Conservation (phyloP, 2,329 filamentous ascomycete species). For the Lasiodiplodia hormozganensis region DNA sequence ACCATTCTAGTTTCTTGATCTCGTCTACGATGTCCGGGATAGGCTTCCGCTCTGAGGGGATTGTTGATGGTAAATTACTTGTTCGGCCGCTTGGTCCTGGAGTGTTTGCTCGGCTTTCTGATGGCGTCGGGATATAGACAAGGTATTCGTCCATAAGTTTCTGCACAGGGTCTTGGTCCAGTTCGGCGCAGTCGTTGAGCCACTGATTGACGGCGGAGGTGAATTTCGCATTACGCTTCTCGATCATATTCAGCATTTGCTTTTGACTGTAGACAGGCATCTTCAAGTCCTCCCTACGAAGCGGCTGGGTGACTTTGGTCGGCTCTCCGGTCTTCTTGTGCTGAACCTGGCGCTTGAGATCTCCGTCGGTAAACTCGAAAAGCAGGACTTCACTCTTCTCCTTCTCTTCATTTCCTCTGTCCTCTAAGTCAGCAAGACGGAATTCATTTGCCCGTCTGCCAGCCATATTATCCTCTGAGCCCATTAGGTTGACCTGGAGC, state of each 20-base stretch:
- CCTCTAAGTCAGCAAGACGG: slow-evolving; percentile 35
- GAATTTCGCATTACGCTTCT: slow-evolving; percentile 88
- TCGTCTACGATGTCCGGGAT: slow-evolving; percentile 87
- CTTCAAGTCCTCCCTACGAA: slow-evolving; percentile 80
- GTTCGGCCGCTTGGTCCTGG: slow-evolving; percentile 47
- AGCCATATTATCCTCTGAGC: slow-evolving; percentile 71
- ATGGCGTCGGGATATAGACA: slow-evolving; percentile 67
- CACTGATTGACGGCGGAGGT: slow-evolving; percentile 77
- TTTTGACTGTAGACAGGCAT: slow-evolving; percentile 94
- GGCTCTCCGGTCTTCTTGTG: slow-evolving; percentile 76
- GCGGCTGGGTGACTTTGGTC: slow-evolving; percentile 69
- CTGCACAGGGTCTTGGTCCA: slow-evolving; percentile 71
- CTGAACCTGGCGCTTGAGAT: slow-evolving; percentile 80
- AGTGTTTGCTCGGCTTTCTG: slow-evolving; percentile 51
- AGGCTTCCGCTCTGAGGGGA: slow-evolving; percentile 79
- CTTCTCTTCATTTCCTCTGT: slow-evolving; percentile 45
- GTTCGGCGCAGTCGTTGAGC: slow-evolving; percentile 73
- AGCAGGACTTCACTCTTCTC: slow-evolving; percentile 74
- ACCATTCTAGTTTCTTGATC: slow-evolving; percentile 84
- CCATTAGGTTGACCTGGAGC: slow-evolving; percentile 80
- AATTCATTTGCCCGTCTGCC: slow-evolving; percentile 59
- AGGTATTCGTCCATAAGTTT: slow-evolving; percentile 66
- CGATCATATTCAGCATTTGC: slow-evolving; percentile 87
- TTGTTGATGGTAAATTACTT: slow-evolving; percentile 65
- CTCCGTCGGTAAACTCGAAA: slow-evolving; percentile 92